A percentile compares a stretch with the other conserved stretches of the same genome.
Evolutionary conservation across 2,329 filamentous ascomycete genomes (phyloP).

Genomic region (Akanthomyces dipterigenus): DNA sequence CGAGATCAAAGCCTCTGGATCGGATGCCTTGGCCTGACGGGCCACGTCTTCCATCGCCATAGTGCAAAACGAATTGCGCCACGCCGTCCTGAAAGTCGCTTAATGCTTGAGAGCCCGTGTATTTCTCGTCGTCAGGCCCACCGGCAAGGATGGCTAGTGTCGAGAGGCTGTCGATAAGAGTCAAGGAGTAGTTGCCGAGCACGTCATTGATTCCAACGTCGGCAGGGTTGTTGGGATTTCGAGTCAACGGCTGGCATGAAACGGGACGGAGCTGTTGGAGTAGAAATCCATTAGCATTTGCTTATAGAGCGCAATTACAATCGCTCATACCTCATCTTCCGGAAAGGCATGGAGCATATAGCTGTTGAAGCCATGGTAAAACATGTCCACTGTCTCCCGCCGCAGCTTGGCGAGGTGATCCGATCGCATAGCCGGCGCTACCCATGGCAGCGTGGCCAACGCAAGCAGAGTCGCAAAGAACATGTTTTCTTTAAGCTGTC

Average conservation of each 20-base stretch:
- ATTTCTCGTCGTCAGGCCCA: conserved; percentile 41
- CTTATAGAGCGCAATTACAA: not conserved
- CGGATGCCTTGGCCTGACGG: conserved; percentile 63
- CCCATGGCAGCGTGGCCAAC: conserved; percentile 34
- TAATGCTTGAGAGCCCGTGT: conserved; percentile 45
- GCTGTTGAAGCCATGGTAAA: conserved; percentile 94
- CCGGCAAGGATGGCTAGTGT: conserved; percentile 90
- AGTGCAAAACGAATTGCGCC: conserved; percentile 67
- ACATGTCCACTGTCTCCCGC: conserved; percentile 66
- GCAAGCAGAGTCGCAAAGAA: conserved; percentile 18
- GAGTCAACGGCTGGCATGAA: conserved; percentile 74
- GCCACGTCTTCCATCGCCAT: conserved; percentile 74
- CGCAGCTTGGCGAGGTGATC: conserved; percentile 49
- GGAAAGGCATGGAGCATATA: conserved; percentile 94
- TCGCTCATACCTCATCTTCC: conserved; percentile 68
- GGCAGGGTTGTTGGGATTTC: conserved; percentile 70
- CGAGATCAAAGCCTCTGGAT: conserved; percentile 80
- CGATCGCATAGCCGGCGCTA: conserved; percentile 45
- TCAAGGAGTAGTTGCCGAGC: conserved; percentile 93
- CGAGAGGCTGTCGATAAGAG: conserved; percentile 89
- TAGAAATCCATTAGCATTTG: conserved; percentile 9
- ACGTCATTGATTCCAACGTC: conserved; percentile 91
- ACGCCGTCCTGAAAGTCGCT: conserved; percentile 76
- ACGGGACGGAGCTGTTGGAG: conserved; percentile 66
- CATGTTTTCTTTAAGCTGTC: conserved; percentile 18